Conservation (phyloP, 2,329 filamentous ascomycete genomes). For the Penicillium brasilianum region DNA sequence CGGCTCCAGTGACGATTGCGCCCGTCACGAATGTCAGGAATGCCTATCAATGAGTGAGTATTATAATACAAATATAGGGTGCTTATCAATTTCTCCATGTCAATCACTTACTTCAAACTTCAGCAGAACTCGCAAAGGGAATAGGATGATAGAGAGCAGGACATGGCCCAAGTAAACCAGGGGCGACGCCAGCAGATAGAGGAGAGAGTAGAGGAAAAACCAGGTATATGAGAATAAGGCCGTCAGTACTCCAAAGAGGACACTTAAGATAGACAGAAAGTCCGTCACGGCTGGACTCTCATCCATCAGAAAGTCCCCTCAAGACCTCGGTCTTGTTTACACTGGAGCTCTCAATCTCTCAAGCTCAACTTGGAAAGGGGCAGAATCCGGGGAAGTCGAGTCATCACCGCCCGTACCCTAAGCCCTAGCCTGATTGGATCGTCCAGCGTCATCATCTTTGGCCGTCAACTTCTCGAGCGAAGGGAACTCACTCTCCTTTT, state of each 20-base stretch:
- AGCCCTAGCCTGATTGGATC: slow-evolving; percentile 30
- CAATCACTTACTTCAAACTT: slow-evolving; percentile 59
- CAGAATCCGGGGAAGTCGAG: slow-evolving; percentile 28
- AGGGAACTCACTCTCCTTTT: slow-evolving; percentile 16
- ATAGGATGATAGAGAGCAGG: slow-evolving; percentile 53
- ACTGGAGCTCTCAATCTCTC: neutral
- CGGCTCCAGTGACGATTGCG: slow-evolving; percentile 69
- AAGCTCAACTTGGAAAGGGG: slow-evolving; percentile 10
- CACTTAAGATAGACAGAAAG: slow-evolving; percentile 14
- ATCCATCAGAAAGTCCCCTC: slow-evolving; percentile 7
- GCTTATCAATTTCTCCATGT: neutral
- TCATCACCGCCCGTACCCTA: slow-evolving; percentile 24
- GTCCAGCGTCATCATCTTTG: slow-evolving; percentile 28
- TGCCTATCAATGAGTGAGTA: slow-evolving; percentile 13
- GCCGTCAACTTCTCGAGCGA: slow-evolving; percentile 16
- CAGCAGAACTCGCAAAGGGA: slow-evolving; percentile 58
- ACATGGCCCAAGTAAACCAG: slow-evolving; percentile 33
- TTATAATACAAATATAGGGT: neutral
- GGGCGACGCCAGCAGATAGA: slow-evolving; percentile 40
- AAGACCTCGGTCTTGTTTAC: slow-evolving; percentile 2
- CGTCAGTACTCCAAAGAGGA: slow-evolving; percentile 16
- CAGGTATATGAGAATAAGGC: slow-evolving; percentile 24
- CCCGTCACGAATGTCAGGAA: slow-evolving; percentile 42
- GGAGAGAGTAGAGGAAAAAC: slow-evolving; percentile 16
- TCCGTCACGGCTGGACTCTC: slow-evolving; percentile 8